Evolutionary conservation across 176 grass and related monocot genomes (phyloP), one percentile per base, ranked within the genome.

Genomic region (Bolboschoenus planiculmis): DNA sequence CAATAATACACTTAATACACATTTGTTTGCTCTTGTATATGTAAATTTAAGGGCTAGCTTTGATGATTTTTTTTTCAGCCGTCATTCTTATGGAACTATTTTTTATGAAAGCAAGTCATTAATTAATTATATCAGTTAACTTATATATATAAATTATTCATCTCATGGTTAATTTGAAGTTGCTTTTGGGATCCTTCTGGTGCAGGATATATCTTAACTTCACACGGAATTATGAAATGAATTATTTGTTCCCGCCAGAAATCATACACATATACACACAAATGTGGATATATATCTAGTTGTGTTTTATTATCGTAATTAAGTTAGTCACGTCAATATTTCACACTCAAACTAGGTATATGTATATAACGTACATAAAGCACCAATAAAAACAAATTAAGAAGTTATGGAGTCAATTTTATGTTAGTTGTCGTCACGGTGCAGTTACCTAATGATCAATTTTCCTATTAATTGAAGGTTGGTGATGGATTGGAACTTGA

Each of bases 381-480:
- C 56, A 43, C 18, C 53, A 58, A 79, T 35, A 56, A 8, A 51
- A 14, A 56, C 9, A 58, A 58, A 58, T 9, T 26, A 40, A 47
- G 54, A 81, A 62, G 78, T 81, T 60, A 60, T 40, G 15, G 35
- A 62, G 79, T 81, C 79, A 63, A 81, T 81, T 63, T 10, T 23
- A 74, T 27, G 70, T 48, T 74, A 54, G 23, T 60, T 63, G 20
- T 63, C 13, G 10, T 46, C 20, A 81, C 4, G 50, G 20, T 39
- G 73, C 73, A 51, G 27, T 78, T 58, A 42, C 36, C 34, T 70
- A 70, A 7, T 35, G 7, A 79, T 44, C 57, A 39, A 33, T 46
- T 47, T 81, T 37, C 56, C 8, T 63, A 81, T 81, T 81, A 46
- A 81, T 42, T 81, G 4, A 63, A 63, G 7, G 5, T 63, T 81